Evolutionary conservation across 2,329 filamentous ascomycete species (phyloP), one percentile per base, ranked within the genome.

Genomic region (Parastagonospora avenae): DNA sequence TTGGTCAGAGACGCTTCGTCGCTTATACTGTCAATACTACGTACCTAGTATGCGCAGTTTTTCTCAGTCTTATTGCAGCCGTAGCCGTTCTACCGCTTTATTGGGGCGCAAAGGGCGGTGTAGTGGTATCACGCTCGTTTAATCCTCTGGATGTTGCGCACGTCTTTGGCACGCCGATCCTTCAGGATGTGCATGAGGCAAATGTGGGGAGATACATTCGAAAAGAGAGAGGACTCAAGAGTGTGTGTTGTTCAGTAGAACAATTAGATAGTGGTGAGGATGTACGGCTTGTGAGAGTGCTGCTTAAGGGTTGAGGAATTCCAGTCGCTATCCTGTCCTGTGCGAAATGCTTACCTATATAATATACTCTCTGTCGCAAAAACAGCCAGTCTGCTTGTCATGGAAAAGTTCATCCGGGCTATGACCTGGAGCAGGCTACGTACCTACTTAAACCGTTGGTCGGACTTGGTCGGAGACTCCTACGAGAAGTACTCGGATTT

Each of bases 111-210:
- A 24, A 24, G 19, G 19, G 19, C 32, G 45, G 45, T n/a, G 32
- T 45, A 15, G 7, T 30, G 10, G 27, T 33, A 2, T 28, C 30
- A 10, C 4, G 9, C 12, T 48, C 50, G 19, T 52, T 52, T 28
- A 52, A 52, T 45, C 50, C 50, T 4, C 44, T 52, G 5, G 39
- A 48, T 43, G 50, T 54, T 46, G 51, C 43, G 40, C 39, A 36
- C 15, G 45, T 28, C n/a, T 54, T 54, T 30, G 51, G 47, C 35
- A 35, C 50, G n/a, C 50, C 50, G 16, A 27, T 48, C 19, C 33
- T 52, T n/a, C 32, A 36, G 29, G 19, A 45, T 35, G 33, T 35
- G 3, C 9, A 24, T 19, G 49, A 39, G 38, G 15, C 12, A 24
- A 19, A 41, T 41, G 14, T 29, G 4, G 8, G n/a, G 7, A 32